Percentiles rank a stretch among this genome's conserved stretches.
Conservation (phyloP, 2,329 filamentous ascomycete genomes). For the Graphilbum fragrans region DNA sequence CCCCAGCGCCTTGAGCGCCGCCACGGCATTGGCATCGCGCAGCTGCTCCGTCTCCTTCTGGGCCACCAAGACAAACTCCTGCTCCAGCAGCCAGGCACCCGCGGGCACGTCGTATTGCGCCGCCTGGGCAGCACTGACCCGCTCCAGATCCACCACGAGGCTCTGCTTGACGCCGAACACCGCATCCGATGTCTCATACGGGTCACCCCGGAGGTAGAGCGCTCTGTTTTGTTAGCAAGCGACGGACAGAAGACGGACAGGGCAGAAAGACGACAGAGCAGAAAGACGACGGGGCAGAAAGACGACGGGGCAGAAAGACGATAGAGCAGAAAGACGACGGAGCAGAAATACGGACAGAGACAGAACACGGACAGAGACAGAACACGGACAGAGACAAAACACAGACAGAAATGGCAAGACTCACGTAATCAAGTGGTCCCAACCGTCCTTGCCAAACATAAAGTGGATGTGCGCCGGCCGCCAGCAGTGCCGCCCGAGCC, state of each 20-base stretch:
- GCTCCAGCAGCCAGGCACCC: conserved; percentile 49
- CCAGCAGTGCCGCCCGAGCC: conserved; percentile 62
- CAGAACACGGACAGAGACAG: background rate
- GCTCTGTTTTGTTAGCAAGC: conserved; percentile 39
- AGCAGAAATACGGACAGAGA: conserved; percentile 41
- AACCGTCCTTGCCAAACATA: conserved; percentile 73
- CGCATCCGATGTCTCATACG: conserved; percentile 72
- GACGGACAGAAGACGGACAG: too few relatives aligned
- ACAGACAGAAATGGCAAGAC: conserved; percentile 26
- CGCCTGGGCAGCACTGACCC: conserved; percentile 38
- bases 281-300: too few relatives aligned
- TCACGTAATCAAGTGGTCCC: conserved; percentile 73
- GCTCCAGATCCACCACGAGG: conserved; percentile 52
- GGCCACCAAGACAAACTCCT: conserved; percentile 69
- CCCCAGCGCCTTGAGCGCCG: conserved; percentile 56
- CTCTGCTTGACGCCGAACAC: conserved; percentile 82
- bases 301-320: background rate
- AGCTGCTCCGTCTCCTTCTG: conserved; percentile 56
- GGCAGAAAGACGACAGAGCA: too few relatives aligned
- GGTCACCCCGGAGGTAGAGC: conserved; percentile 64
- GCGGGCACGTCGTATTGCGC: conserved; percentile 51
- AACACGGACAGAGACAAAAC: background rate
- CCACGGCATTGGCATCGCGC: conserved; percentile 49
- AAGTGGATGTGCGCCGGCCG: conserved; percentile 75
- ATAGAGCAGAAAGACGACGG: too few relatives aligned